A percentile compares a stretch with the other conserved stretches of the same genome.
Evolutionary conservation across 2,329 filamentous ascomycete genomes (phyloP).

Genomic region (Paraconiothyrium sp.): DNA sequence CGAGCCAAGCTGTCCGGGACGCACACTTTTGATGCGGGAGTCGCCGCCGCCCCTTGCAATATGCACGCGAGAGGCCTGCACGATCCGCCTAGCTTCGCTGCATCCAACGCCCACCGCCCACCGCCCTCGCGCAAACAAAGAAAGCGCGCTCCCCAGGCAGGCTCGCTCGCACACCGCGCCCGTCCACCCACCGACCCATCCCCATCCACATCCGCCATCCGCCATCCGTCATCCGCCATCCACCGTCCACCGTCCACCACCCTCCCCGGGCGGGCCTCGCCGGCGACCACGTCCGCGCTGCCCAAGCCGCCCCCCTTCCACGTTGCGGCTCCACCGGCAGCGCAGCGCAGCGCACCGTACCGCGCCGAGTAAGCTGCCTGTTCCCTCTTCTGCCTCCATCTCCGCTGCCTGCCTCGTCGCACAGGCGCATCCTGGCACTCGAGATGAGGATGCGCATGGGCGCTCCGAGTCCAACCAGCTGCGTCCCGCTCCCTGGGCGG

Average conservation of each 20-base stretch:
- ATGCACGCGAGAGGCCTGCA: constrained; percentile 6
- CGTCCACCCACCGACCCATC: background rate
- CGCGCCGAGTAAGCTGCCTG: background rate
- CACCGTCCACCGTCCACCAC: background rate
- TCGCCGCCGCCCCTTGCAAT: constrained; percentile 4
- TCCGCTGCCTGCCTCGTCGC: background rate
- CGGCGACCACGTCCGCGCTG: background rate
- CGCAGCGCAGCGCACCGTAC: background rate
- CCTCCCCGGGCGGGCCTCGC: background rate
- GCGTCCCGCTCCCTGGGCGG: constrained; percentile 34
- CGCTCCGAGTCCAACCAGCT: constrained; percentile 15
- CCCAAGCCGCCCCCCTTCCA: background rate
- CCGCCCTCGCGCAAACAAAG: background rate
- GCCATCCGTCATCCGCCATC: background rate
- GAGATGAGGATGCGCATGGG: constrained; percentile 26
- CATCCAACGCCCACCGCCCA: background rate
- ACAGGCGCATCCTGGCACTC: background rate
- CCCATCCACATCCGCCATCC: background rate
- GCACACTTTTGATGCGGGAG: constrained; percentile 5
- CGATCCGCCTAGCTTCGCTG: constrained; percentile 8
- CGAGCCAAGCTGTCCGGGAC: constrained; percentile 13
- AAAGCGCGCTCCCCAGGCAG: background rate
- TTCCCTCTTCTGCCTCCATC: background rate
- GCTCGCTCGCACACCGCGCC: background rate
- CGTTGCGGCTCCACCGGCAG: background rate